Evolutionary conservation across 164 flowering plant genomes (phyloP).

Genomic region (Dillenia suffruticosa): DNA sequence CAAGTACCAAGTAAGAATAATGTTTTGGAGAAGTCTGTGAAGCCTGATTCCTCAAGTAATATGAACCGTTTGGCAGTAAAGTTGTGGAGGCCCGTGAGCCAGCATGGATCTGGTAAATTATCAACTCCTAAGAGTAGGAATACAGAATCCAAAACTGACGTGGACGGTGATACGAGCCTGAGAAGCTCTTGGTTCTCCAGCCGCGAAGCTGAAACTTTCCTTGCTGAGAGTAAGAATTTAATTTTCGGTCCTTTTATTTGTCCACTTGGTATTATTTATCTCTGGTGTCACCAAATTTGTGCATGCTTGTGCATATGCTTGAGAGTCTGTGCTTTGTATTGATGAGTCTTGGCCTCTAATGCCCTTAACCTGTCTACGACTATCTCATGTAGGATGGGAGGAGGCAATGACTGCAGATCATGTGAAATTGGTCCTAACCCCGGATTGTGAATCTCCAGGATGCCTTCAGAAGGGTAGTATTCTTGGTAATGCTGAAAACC

Average conservation of each 20-base stretch:
- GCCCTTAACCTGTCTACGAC: background rate
- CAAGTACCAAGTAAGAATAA: slow-evolving; percentile 18
- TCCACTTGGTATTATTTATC: background rate
- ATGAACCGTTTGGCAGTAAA: slow-evolving; percentile 25
- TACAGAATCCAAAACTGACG: slow-evolving; percentile 16
- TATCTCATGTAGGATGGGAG: slow-evolving; percentile 68
- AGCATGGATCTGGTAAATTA: slow-evolving; percentile 28
- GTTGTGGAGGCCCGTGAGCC: slow-evolving; percentile 64
- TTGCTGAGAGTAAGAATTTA: slow-evolving; percentile 51
- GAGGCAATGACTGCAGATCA: slow-evolving; percentile 68
- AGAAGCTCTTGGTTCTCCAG: slow-evolving; percentile 28
- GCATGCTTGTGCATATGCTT: too few relatives aligned
- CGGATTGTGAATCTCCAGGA: slow-evolving; percentile 30
- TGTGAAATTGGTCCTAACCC: slow-evolving; percentile 43
- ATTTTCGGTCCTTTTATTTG: background rate
- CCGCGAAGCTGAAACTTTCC: slow-evolving; percentile 55
- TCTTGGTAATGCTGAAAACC: slow-evolving; percentile 34
- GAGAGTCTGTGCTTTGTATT: background rate
- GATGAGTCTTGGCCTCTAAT: background rate
- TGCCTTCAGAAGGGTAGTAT: slow-evolving; percentile 12
- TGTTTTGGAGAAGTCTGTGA: slow-evolving; percentile 25
- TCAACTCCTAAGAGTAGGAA: slow-evolving; percentile 18
- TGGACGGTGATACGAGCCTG: slow-evolving; percentile 10
- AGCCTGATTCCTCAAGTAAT: slow-evolving; percentile 29
- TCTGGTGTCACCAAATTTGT: background rate